These are phyloP conservation scores for Pseudonectria foliicola DNA, from an alignment of 2,329 filamentous ascomycete species.

Conservation along the genomic window DNA sequence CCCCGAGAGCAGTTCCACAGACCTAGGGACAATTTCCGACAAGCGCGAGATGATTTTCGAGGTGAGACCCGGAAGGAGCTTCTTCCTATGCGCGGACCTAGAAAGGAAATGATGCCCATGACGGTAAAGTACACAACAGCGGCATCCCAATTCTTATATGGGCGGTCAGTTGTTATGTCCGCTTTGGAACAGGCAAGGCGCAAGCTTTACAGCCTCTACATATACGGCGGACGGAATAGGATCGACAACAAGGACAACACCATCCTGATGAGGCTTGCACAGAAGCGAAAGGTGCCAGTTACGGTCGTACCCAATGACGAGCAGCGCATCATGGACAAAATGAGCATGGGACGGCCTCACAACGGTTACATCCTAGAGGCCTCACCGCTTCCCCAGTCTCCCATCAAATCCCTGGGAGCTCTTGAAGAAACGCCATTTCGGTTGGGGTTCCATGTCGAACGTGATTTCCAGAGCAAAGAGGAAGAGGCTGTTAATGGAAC, in stretches of 20 bases:
- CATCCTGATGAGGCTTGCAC: conserved; percentile 39
- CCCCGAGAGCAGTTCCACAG: too few species aligned
- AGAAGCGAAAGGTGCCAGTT: conserved; percentile 44
- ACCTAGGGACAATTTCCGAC: background rate
- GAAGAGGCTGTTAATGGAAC: conserved; percentile 67
- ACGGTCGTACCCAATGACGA: conserved; percentile 53
- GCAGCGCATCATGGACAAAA: conserved; percentile 69
- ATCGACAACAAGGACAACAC: conserved; percentile 40
- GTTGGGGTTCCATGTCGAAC: conserved; percentile 49
- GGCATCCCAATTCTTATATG: conserved; percentile 87
- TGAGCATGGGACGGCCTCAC: conserved; percentile 76
- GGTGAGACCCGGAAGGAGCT: background rate
- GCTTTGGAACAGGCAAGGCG: conserved; percentile 62
- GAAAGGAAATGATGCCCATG: conserved; percentile 29
- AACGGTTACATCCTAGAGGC: conserved; percentile 86
- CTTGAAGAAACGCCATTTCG: conserved; percentile 37
- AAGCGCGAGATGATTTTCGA: background rate
- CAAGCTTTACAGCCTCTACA: conserved; percentile 77
- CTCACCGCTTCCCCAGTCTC: conserved; percentile 70
- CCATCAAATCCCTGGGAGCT: conserved; percentile 51
- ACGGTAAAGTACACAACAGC: conserved; percentile 62
- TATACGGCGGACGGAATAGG: conserved; percentile 55
- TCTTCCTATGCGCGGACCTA: conserved; percentile 13
- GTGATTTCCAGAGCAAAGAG: conserved; percentile 66
- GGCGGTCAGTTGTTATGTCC: conserved; percentile 70